Percentiles rank a stretch among this genome's conserved stretches.
Evolutionary conservation across 768 basidiomycete genomes (phyloP).

Genomic region (Piloderma croceum): DNA sequence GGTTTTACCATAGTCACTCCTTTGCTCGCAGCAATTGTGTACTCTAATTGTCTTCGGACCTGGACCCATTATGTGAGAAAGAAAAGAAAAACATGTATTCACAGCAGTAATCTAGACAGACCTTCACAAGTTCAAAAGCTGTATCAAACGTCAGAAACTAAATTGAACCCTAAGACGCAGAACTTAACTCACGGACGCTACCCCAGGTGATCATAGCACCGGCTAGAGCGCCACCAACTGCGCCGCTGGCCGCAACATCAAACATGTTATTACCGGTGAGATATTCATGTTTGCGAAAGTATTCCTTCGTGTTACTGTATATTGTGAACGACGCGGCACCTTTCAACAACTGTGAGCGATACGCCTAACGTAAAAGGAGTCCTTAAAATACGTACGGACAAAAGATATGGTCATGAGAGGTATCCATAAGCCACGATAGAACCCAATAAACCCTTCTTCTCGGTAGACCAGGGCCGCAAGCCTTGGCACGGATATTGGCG

Average conservation of each 20-base stretch:
- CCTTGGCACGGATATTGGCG: slow-evolving; percentile 63
- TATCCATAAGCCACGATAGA: slow-evolving; percentile 87
- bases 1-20: slow-evolving; percentile 67
- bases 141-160: too few relatives aligned
- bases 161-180: too few relatives aligned
- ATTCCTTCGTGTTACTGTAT: slow-evolving; percentile 79
- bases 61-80: slow-evolving; percentile 23
- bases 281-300: slow-evolving; percentile 52
- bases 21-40: slow-evolving; percentile 78
- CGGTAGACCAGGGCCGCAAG: slow-evolving; percentile 70
- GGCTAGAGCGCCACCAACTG: slow-evolving; percentile 80
- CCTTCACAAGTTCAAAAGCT: slow-evolving; percentile 97
- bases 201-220: slow-evolving; percentile 86
- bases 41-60: slow-evolving; percentile 91
- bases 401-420: slow-evolving; percentile 94
- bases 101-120: slow-evolving; percentile 25
- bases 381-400: slow-evolving; percentile 70
- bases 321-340: slow-evolving; percentile 91
- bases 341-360: slow-evolving; percentile 24
- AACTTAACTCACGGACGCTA: slow-evolving; percentile 69
- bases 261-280: slow-evolving; percentile 53
- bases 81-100: slow-evolving; percentile 2
- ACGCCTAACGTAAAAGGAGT: slow-evolving; percentile 5
- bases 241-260: slow-evolving; percentile 73
- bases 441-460: slow-evolving; percentile 84